A percentile compares a stretch with the other conserved stretches of the same genome.
Conservation (phyloP, 495 filamentous ascomycete genomes). For the Aspergillus homomorphus region DNA sequence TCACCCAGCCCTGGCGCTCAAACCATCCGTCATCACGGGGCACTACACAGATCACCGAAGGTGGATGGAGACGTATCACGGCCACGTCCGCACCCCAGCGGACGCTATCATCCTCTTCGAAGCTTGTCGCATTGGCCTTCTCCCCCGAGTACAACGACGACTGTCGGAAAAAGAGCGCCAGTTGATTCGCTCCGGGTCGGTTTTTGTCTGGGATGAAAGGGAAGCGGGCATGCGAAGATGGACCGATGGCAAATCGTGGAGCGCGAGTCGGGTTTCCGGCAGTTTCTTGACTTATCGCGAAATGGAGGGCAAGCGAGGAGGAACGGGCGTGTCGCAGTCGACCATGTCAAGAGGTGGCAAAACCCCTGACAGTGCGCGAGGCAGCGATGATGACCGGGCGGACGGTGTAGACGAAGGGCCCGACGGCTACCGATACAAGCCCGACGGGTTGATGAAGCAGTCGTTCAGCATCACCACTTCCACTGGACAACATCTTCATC, state of each 20-base stretch:
- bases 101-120: constrained; percentile 98
- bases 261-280: constrained; percentile 92
- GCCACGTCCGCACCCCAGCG: constrained; percentile 83
- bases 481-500: constrained; percentile 82
- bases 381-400: constrained; percentile 74
- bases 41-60: constrained; percentile 28
- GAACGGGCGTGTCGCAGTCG: constrained; percentile 55
- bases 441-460: constrained; percentile 97
- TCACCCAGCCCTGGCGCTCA: constrained; percentile 27
- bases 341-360: constrained; percentile 60
- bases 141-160: constrained; percentile 88
- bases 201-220: constrained; percentile 98
- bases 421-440: constrained; percentile 96
- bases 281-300: constrained; percentile 97
- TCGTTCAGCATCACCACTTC: constrained; percentile 98
- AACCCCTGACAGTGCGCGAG: constrained; percentile 74
- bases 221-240: constrained; percentile 98
- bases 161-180: constrained; percentile 97
- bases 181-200: constrained; percentile 88
- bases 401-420: constrained; percentile 76
- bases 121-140: constrained; percentile 83
- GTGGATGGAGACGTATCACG: constrained; percentile 93
- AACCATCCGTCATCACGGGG: constrained; percentile 27
- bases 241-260: constrained; percentile 99
- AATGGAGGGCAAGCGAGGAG: constrained; percentile 94